Conservation (phyloP, 2,329 filamentous ascomycete species). For the Ustulina deusta region DNA sequence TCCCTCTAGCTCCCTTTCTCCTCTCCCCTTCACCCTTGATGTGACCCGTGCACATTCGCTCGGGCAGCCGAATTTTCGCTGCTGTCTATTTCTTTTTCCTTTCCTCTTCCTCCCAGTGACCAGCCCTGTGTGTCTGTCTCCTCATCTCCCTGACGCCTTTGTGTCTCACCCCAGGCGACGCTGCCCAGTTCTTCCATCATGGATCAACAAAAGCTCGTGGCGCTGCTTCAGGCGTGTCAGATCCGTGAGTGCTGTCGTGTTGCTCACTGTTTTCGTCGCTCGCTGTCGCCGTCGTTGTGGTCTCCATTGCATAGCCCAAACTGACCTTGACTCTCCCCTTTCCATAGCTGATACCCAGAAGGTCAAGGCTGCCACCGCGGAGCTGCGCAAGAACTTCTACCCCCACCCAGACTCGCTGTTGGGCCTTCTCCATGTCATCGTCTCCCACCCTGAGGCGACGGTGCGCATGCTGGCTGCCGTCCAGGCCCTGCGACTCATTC, state of each 20-base stretch:
- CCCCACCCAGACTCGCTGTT: constrained; percentile 85
- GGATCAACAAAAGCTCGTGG: constrained; percentile 86
- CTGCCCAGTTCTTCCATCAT: constrained; percentile 59
- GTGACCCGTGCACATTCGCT: constrained; percentile 34
- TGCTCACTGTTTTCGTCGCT: constrained; percentile 23
- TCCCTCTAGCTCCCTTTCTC: constrained; percentile 25
- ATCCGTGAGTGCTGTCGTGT: constrained; percentile 73
- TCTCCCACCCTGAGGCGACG: constrained; percentile 77
- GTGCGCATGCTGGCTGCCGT: constrained; percentile 92
- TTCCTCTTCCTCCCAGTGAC: constrained; percentile 13
- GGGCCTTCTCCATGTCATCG: constrained; percentile 87
- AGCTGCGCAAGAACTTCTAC: constrained; percentile 95
- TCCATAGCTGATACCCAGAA: constrained; percentile 83
- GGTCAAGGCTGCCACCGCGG: constrained; percentile 89
- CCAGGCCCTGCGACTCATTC: constrained; percentile 84
- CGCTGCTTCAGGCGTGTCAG: constrained; percentile 88
- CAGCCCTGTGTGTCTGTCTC: constrained; percentile 22
- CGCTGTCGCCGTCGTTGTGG: not conserved
- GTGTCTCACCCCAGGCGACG: constrained; percentile 33
- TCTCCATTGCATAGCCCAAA: constrained; percentile 27
- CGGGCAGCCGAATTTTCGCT: constrained; percentile 29
- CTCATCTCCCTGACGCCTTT: constrained; percentile 27
- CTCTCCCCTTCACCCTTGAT: constrained; percentile 11
- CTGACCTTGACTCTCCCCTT: constrained; percentile 51
- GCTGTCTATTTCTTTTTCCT: constrained; percentile 6